Conservation (phyloP, 495 filamentous ascomycete species). For the Glutinoglossum americanum region DNA sequence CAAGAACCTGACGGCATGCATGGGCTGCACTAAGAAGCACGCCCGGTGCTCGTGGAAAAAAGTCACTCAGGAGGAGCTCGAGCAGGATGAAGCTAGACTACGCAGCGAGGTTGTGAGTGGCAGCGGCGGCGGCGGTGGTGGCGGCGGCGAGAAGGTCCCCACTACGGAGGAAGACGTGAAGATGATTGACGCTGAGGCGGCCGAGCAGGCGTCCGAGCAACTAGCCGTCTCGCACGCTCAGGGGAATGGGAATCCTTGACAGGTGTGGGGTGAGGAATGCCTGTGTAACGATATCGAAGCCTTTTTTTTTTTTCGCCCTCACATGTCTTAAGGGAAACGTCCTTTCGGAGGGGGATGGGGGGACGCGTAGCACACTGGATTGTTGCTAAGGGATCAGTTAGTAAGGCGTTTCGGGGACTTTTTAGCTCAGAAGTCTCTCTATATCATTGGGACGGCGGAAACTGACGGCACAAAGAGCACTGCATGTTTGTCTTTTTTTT, state of each 20-base stretch:
- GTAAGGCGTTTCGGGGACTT: neutral
- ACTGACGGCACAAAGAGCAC: neutral
- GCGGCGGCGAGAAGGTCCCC: neutral
- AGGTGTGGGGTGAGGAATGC: neutral
- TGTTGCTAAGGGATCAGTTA: neutral
- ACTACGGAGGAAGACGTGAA: neutral
- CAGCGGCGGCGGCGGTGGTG: neutral
- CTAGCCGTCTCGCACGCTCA: neutral
- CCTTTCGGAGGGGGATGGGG: neutral
- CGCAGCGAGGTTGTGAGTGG: neutral
- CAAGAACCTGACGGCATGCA: slow-evolving; percentile 67
- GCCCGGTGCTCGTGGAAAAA: slow-evolving; percentile 68
- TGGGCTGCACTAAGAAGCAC: slow-evolving; percentile 75
- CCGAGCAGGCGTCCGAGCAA: neutral
- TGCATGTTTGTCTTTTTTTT: no score
- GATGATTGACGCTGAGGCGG: neutral
- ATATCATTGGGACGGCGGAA: neutral
- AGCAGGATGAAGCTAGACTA: neutral
- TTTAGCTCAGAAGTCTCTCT: neutral
- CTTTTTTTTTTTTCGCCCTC: no score
- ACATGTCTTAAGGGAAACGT: neutral
- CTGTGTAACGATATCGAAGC: neutral
- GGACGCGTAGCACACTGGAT: neutral
- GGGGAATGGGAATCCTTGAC: neutral
- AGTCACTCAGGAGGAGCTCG: slow-evolving; percentile 49